These are phyloP conservation scores for Coniochaeta prunicola DNA, from an alignment of 2,329 filamentous ascomycete species.

Conservation along the genomic window DNA sequence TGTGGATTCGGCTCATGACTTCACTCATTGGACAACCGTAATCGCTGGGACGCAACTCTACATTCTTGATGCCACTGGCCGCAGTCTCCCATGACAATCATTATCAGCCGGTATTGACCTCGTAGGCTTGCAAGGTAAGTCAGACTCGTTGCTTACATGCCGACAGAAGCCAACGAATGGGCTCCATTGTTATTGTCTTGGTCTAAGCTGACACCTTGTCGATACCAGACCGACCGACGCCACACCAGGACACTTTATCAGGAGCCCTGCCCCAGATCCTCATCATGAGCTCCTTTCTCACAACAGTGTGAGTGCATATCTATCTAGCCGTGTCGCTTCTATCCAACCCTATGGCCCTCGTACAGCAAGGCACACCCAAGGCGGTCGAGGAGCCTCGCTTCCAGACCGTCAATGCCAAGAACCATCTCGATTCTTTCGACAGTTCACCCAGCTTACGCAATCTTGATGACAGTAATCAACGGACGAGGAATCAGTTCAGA, in stretches of 20 bases:
- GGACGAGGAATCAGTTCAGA: constrained; percentile 85
- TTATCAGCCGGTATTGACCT: background rate
- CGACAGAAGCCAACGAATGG: background rate
- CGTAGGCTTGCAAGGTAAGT: background rate
- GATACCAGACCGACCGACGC: background rate
- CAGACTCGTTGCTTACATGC: background rate
- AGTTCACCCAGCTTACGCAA: background rate
- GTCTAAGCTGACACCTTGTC: background rate
- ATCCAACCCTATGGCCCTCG: constrained; percentile 10
- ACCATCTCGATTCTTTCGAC: background rate
- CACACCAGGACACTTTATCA: background rate
- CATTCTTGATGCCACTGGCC: background rate
- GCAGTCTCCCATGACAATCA: background rate
- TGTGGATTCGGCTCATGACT: background rate
- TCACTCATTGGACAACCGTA: background rate
- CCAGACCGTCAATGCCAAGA: background rate
- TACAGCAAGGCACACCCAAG: background rate
- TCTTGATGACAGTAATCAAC: constrained; percentile 59
- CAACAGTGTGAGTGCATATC: constrained; percentile 65
- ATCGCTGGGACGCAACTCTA: background rate
- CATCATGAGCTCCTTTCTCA: constrained; percentile 71
- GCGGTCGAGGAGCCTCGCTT: background rate
- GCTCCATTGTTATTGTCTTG: background rate
- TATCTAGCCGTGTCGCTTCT: constrained; percentile 24
- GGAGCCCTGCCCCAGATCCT: background rate